Percentiles rank a stretch among this genome's conserved stretches.
phyloP scores from a whole-genome alignment of 2,329 filamentous ascomycete genomes.

The Drechslerella dactyloides region DNA sequence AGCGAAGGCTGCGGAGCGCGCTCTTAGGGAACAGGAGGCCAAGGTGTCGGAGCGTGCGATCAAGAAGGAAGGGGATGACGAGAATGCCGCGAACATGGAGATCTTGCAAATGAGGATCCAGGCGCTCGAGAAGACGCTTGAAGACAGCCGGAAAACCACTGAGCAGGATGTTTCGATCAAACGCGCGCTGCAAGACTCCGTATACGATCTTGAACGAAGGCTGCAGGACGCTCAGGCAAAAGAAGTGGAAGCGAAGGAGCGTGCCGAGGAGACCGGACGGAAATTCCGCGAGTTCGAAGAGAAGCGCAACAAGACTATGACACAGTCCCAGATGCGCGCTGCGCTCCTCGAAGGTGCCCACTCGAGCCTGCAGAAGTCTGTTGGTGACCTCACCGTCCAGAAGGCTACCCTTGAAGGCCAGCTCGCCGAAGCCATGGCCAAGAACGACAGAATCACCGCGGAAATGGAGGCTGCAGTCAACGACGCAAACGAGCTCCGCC shows the following conservation, averaged over 20 bases:
- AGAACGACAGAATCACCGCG: constrained; percentile 66
- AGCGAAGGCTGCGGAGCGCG: too few species aligned
- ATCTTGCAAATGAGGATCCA: constrained; percentile 66
- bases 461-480: constrained; percentile 66
- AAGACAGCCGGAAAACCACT: constrained; percentile 67
- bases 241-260: constrained; percentile 58
- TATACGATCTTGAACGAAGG: constrained; percentile 70
- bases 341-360: constrained; percentile 74
- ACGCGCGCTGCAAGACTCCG: constrained; percentile 72
- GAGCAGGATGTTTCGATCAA: constrained; percentile 70
- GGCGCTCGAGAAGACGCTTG: constrained; percentile 73
- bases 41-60: constrained; percentile 9
- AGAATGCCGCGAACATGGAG: constrained; percentile 54
- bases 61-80: constrained; percentile 34
- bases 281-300: constrained; percentile 72
- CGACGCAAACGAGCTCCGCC: constrained; percentile 75
- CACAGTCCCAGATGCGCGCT: constrained; percentile 67
- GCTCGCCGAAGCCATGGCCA: constrained; percentile 69
- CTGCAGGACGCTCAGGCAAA: constrained; percentile 51
- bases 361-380: constrained; percentile 63
- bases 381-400: constrained; percentile 65
- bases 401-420: constrained; percentile 68
- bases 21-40: not conserved
- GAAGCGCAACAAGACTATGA: constrained; percentile 67
- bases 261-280: constrained; percentile 70